Conservation (phyloP, 768 basidiomycete species). For the Ephemerocybe angulata region DNA sequence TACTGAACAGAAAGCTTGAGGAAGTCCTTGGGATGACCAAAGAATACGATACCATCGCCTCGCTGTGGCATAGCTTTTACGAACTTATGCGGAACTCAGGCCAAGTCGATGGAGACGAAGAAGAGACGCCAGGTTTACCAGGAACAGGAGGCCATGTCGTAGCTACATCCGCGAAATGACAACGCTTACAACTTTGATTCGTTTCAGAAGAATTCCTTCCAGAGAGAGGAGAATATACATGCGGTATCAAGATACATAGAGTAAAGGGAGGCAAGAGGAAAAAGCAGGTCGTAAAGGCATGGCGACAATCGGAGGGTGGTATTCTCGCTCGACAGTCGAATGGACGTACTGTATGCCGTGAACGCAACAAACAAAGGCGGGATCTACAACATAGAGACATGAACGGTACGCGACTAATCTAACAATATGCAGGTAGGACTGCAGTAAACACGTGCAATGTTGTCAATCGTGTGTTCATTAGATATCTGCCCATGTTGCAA, state of each 20-base stretch:
- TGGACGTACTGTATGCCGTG: neutral
- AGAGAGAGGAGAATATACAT: too few relatives aligned
- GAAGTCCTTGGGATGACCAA: slow-evolving; percentile 90
- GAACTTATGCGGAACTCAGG: slow-evolving; percentile 63
- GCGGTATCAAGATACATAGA: neutral
- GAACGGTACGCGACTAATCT: slow-evolving; percentile 25
- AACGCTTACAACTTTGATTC: too few relatives aligned
- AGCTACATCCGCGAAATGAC: slow-evolving; percentile 19
- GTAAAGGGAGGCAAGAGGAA: neutral
- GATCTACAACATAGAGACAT: slow-evolving; percentile 11
- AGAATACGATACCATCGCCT: slow-evolving; percentile 86
- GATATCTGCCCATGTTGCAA: slow-evolving; percentile 60
- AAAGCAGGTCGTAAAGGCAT: neutral
- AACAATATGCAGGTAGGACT: neutral
- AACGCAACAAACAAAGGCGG: slow-evolving; percentile 1
- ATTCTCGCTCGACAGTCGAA: too few relatives aligned
- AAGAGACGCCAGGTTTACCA: slow-evolving; percentile 45
- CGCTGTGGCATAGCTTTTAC: slow-evolving; percentile 80
- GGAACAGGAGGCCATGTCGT: slow-evolving; percentile 73
- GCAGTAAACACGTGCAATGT: neutral
- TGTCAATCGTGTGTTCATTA: slow-evolving; percentile 24
- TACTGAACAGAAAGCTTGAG: slow-evolving; percentile 85
- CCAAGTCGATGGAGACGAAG: slow-evolving; percentile 31
- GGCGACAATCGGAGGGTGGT: too few relatives aligned
- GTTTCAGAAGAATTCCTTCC: too few relatives aligned